Percentiles rank a stretch among this genome's conserved stretches.
Conservation (phyloP, 2,329 filamentous ascomycete species). For the Calonectria pseudoreteaudii region DNA sequence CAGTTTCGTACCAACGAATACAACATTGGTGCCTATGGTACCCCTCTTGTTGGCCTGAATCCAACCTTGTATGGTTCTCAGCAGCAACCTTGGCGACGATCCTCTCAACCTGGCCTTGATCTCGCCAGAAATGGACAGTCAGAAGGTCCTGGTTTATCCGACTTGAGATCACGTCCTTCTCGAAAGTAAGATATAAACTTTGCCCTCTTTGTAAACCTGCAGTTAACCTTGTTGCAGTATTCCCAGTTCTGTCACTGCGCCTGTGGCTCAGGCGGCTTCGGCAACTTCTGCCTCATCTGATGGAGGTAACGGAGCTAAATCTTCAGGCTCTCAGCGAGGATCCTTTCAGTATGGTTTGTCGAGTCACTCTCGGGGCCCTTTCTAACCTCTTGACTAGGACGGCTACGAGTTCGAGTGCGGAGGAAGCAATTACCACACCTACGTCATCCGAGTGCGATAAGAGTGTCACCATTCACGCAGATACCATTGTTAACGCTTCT, state of each 20-base stretch:
- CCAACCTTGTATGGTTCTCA: constrained; percentile 52
- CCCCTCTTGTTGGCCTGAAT: constrained; percentile 68
- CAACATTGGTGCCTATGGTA: constrained; percentile 78
- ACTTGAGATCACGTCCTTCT: not conserved
- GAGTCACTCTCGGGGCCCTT: constrained; percentile 37
- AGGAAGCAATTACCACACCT: constrained; percentile 53
- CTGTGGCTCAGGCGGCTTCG: constrained; percentile 18
- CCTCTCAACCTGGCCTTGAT: constrained; percentile 36
- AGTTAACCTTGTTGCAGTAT: constrained; percentile 29
- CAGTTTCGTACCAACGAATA: constrained; percentile 98
- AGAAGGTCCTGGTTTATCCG: not conserved
- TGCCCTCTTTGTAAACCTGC: not conserved
- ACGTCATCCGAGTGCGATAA: constrained; percentile 64
- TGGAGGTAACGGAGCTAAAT: constrained; percentile 42
- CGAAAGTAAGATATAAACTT: constrained; percentile 43
- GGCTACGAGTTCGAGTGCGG: constrained; percentile 54
- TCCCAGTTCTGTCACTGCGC: not conserved
- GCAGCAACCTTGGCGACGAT: constrained; percentile 52
- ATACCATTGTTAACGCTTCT: constrained; percentile 60
- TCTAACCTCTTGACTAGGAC: constrained; percentile 53
- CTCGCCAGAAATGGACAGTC: not conserved
- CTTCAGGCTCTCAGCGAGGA: constrained; percentile 48
- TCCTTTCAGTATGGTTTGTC: constrained; percentile 51
- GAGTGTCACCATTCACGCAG: constrained; percentile 65
- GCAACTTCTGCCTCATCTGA: constrained; percentile 45